Percentiles rank a stretch among this genome's conserved stretches.
phyloP scores from a whole-genome alignment of 495 filamentous ascomycete genomes.

The Jackrogersella minutella region DNA sequence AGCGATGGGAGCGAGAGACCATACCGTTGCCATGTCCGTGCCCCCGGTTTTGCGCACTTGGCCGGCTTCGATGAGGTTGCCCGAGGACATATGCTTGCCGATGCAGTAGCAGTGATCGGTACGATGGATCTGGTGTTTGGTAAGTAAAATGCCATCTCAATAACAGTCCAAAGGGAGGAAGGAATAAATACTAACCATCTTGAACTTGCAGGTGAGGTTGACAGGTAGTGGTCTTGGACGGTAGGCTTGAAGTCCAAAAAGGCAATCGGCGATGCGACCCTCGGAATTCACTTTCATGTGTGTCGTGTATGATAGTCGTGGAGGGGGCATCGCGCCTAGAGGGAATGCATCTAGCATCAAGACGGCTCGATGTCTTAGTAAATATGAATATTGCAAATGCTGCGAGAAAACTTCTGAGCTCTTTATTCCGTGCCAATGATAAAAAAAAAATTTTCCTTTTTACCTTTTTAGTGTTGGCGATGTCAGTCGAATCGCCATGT shows the following conservation, averaged over 20 bases:
- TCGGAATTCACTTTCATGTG: constrained; percentile 31
- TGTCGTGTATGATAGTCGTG: constrained; percentile 38
- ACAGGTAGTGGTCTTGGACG: constrained; percentile 48
- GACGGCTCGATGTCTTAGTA: constrained; percentile 22
- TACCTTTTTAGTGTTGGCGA: no score
- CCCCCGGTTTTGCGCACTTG: constrained; percentile 96
- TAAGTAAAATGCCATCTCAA: constrained; percentile 42
- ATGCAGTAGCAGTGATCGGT: constrained; percentile 96
- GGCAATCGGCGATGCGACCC: constrained; percentile 23
- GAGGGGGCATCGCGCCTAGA: constrained; percentile 17
- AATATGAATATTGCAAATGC: constrained; percentile 28
- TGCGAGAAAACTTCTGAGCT: constrained; percentile 5
- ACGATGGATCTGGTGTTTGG: constrained; percentile 86
- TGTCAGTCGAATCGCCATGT: no score
- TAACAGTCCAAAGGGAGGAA: not conserved
- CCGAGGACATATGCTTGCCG: constrained; percentile 91
- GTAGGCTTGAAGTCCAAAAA: constrained; percentile 26
- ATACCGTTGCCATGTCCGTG: constrained; percentile 97
- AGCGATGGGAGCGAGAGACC: constrained; percentile 95
- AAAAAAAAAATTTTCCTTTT: no score
- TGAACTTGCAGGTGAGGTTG: constrained; percentile 54
- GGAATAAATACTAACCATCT: constrained; percentile 24
- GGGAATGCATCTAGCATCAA: constrained; percentile 28
- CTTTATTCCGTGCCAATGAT: not conserved
- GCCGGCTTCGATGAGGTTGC: constrained; percentile 91